Base-by-base conservation (phyloP, 2,329 filamentous ascomycete genomes). In the Curvularia sp. region DNA sequence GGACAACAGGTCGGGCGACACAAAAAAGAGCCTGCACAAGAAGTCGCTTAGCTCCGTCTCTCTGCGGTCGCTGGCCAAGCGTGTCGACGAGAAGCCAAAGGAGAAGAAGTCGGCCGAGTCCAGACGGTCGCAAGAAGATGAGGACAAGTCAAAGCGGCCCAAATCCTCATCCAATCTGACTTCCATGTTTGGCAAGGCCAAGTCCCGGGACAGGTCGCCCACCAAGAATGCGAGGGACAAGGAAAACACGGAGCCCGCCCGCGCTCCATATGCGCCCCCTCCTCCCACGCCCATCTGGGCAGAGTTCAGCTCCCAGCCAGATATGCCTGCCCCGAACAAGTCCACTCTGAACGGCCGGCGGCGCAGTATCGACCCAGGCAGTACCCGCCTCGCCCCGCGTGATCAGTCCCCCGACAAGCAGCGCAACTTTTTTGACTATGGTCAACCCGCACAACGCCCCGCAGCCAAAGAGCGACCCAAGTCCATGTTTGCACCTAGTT, bases 111-210 rank as follows among this genome's bases (percentile, higher is more conserved):
- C 66, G 12, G 64, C 69, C 38, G 75, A 78, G n/a, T 72, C 59
- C n/a, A 63, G 66, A 44, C 65, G 61, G 22, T 46, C 64, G 13
- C 69, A 56, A 55, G 70, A 57, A 53, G 64, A 53, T 30, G 55
- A 59, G 26, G 64, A 72, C 67, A 84, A 80, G 56, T 81, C 82
- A 4, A 87, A 86, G 76, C 96, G 94, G 81, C 86, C 86, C 38
- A 96, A 94, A 77, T 96, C 93, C 0, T 85, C 90, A 3, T 90
- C 90, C 31, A 96, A 93, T 73, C 83, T 98, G n/a, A 87, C 87
- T 0, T 87, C 85, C 4, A 84, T 97, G 54, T 84, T 97, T 51
- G 88, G 87, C 56, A 88, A 89, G 56, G 87, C 88, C 58, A 92
- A 89, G 9, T 83, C 88, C 53, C 91, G 88, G 70, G 80, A 84